phyloP scores from a whole-genome alignment of 129 eudicot species.

The Chrysanthemum lavandulifolium region DNA sequence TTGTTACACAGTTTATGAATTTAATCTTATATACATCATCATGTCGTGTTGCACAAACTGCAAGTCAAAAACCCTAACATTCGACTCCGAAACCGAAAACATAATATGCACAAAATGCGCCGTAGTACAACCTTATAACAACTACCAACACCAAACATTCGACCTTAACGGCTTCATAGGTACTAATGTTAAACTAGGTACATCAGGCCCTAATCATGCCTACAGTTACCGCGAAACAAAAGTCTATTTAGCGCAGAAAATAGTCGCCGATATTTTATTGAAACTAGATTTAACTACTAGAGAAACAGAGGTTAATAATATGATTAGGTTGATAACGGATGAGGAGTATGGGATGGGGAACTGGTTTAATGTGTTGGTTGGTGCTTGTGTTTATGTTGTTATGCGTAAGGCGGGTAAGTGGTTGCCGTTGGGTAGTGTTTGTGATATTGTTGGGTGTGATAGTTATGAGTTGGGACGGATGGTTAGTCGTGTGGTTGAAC shows the following conservation, averaged over 20 bases:
- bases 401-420: conserved; percentile 49
- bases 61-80: too few relatives aligned
- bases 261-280: conserved; percentile 3
- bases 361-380: conserved; percentile 72
- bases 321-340: conserved; percentile 57
- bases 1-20: too few relatives aligned
- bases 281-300: conserved; percentile 18
- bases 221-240: conserved; percentile 33
- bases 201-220: conserved; percentile 14
- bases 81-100: too few relatives aligned
- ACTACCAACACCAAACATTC: too few relatives aligned
- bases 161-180: too few relatives aligned
- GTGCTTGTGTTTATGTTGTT: conserved; percentile 74
- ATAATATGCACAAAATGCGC: too few relatives aligned
- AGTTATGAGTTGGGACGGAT: conserved; percentile 65
- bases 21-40: too few relatives aligned
- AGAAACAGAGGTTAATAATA: conserved; percentile 43
- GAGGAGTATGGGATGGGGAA: conserved; percentile 66
- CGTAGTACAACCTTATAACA: too few relatives aligned
- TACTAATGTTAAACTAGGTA: neutral
- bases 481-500: conserved; percentile 62
- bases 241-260: conserved; percentile 18
- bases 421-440: conserved; percentile 53
- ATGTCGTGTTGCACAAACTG: too few relatives aligned
- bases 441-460: conserved; percentile 51